Evolutionary conservation across 495 filamentous ascomycete species (phyloP).

Genomic region (Daldinia bambusicola): DNA sequence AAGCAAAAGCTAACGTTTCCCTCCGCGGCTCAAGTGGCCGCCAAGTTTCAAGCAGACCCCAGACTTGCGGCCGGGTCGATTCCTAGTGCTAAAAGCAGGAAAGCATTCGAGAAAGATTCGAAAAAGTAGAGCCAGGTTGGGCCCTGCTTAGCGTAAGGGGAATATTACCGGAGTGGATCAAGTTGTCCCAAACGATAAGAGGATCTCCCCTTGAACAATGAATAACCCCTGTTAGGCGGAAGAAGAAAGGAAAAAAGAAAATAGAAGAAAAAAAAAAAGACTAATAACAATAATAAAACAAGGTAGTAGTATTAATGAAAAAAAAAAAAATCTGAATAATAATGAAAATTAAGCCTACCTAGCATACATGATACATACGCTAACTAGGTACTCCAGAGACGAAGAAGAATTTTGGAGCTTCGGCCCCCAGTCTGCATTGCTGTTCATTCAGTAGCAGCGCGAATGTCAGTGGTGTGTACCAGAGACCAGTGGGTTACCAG

Average conservation of each 20-base stretch:
- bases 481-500: not conserved
- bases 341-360: too few relatives aligned
- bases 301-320: not conserved
- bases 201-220: constrained; percentile 45
- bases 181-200: constrained; percentile 43
- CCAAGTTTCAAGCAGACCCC: constrained; percentile 45
- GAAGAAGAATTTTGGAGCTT: constrained; percentile 32
- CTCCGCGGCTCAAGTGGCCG: constrained; percentile 40
- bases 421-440: constrained; percentile 40
- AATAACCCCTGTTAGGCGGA: constrained; percentile 25
- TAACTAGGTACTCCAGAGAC: constrained; percentile 8
- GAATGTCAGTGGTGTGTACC: constrained; percentile 4
- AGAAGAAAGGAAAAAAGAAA: constrained; percentile 31
- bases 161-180: constrained; percentile 50
- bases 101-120: constrained; percentile 51
- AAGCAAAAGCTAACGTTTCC: constrained; percentile 40
- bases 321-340: not conserved
- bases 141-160: constrained; percentile 49
- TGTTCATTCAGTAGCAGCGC: constrained; percentile 36
- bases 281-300: not conserved
- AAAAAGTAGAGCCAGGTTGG: constrained; percentile 43
- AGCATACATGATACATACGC: too few relatives aligned
- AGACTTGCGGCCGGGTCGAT: constrained; percentile 45
- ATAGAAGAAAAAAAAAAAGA: not conserved
- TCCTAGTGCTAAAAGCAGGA: constrained; percentile 41